A percentile compares a stretch with the other conserved stretches of the same genome.
These are phyloP conservation scores for Debaryomyces sp. DNA, from an alignment of 1,139 yeast species.

Conservation along the genomic window DNA sequence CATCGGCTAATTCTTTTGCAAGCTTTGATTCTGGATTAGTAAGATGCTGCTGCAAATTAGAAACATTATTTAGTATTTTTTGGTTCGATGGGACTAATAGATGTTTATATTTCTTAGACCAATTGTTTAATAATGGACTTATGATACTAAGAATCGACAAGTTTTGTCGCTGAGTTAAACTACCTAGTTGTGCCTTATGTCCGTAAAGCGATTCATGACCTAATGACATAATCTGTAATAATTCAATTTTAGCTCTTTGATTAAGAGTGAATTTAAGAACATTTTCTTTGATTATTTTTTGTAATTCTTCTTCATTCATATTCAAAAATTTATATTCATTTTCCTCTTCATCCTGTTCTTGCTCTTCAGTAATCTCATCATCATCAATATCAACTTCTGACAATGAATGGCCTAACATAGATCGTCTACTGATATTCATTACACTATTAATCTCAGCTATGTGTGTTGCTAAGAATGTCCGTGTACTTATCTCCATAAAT, in stretches of 20 bases:
- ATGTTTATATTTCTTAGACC: conserved; percentile 68
- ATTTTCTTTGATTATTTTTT: conserved; percentile 28
- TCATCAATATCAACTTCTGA: conserved; percentile 63
- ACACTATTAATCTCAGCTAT: conserved; percentile 78
- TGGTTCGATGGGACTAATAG: conserved; percentile 53
- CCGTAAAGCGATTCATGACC: conserved; percentile 86
- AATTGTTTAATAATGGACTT: conserved; percentile 74
- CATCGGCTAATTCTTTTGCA: conserved; percentile 38
- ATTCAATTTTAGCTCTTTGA: conserved; percentile 79
- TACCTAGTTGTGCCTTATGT: conserved; percentile 57
- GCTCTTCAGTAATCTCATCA: conserved; percentile 40
- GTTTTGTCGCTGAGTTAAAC: conserved; percentile 63
- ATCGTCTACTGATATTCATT: conserved; percentile 68
- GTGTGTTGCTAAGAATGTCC: conserved; percentile 81
- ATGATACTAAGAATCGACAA: conserved; percentile 71
- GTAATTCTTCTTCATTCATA: conserved; percentile 43
- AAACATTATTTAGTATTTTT: conserved; percentile 25
- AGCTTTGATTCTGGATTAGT: conserved; percentile 41
- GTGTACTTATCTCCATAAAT: conserved; percentile 70
- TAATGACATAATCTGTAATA: conserved; percentile 75
- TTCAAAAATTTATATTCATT: conserved; percentile 35
- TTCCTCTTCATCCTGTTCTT: conserved; percentile 31
- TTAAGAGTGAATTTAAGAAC: conserved; percentile 52
- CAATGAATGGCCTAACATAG: conserved; percentile 68
- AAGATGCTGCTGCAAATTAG: conserved; percentile 34